phyloP scores from a whole-genome alignment of 2,329 filamentous ascomycete genomes.

The Cryphonectria radicalis region DNA sequence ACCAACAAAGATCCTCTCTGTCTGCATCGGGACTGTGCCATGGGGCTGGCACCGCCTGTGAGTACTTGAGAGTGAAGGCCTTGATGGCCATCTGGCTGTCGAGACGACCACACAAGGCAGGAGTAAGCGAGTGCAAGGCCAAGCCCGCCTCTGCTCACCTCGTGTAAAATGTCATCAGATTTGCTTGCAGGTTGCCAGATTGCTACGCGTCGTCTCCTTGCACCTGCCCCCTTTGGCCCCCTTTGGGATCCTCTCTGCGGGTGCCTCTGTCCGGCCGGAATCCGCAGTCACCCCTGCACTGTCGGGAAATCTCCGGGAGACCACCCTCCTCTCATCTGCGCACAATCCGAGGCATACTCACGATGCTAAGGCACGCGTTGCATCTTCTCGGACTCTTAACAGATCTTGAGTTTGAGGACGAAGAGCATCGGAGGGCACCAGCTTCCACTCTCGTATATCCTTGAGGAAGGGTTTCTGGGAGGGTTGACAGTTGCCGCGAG shows the following conservation, averaged over 20 bases:
- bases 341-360: not conserved
- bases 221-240: not conserved
- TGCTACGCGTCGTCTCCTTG: not conserved
- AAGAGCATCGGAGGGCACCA: not conserved
- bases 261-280: conserved; percentile 15
- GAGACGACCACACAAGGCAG: not conserved
- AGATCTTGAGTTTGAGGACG: not conserved
- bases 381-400: not conserved
- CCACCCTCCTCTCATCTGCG: not conserved
- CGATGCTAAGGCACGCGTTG: not conserved
- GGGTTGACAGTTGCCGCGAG: not conserved
- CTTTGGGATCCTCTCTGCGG: conserved; percentile 2
- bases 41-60: not conserved
- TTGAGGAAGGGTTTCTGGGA: not conserved
- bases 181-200: conserved; percentile 3
- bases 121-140: not conserved
- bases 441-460: not conserved
- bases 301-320: conserved; percentile 24
- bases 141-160: not conserved
- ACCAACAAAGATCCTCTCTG: not conserved
- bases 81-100: not conserved
- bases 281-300: conserved; percentile 20
- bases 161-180: too few species aligned
- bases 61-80: too few species aligned
- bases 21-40: not conserved